Evolutionary conservation across 305 asterid species (phyloP), one percentile per base, ranked within the genome.

Genomic region (Stenogyne calaminthoides): DNA sequence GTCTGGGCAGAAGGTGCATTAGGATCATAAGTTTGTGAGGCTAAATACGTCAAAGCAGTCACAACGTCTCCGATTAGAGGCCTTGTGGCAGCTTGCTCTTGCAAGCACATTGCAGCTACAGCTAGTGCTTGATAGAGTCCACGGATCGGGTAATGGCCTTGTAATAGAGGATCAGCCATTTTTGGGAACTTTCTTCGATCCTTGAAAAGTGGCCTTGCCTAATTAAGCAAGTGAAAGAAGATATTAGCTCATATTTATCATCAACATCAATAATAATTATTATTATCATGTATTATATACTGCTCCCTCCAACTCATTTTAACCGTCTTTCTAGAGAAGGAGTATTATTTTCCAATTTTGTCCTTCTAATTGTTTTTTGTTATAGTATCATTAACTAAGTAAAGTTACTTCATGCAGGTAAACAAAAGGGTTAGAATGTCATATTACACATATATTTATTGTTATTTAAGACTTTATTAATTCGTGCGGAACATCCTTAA

Each of bases 21-120:
- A 1, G 91, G 91, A 67, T 92, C 97, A 6, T 88, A 92, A 11
- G 89, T 81, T 80, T 93, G 98, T 56, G 96, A 86, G 14, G 98
- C 97, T 19, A 93, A 77, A 69, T 93, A 93, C 1, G 96, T 64
- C 78, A 93, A 77, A 3, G 98, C 97, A n/a, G 97, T 91, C 82
- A 93, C 98, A 3, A 93, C 96, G 18, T 93, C 98, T 51, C 95
- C 97, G 2, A 93, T 93, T 11, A 91, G 84, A 32, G 98, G 98
- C 29, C 98, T 78, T 20, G 97, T 89, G 44, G 97, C 91, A 12
- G 98, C 97, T 81, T 93, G 98, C 82, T 93, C 98, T 78, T 93
- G 98, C 82, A 93, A 80, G 88, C 98, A 93, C 97, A 91, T 93
- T 63, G 98, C 98, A 7, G 98, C 97, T 59, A 93, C 97, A 0